Evolutionary conservation across 345 rosid genomes (phyloP).

Genomic region (Litchi chinensis): DNA sequence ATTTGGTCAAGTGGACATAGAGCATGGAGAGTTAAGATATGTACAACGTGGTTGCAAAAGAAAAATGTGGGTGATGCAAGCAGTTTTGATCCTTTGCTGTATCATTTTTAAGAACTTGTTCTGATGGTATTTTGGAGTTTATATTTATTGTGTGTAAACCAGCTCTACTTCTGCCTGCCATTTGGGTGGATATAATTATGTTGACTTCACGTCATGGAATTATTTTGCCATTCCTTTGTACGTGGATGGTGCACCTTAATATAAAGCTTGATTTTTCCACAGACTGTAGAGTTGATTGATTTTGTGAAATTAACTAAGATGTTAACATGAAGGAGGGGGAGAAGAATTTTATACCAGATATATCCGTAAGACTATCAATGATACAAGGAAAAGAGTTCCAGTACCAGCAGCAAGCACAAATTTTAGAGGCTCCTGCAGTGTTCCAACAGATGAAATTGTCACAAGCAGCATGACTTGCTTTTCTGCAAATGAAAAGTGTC

Average conservation of each 20-base stretch:
- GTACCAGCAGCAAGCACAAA: conserved; percentile 90
- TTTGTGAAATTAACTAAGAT: conserved; percentile 1
- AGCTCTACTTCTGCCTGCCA: background rate
- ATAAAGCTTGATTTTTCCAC: background rate
- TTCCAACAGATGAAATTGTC: conserved; percentile 7
- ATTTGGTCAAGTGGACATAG: background rate
- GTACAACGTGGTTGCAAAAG: background rate
- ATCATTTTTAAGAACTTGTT: background rate
- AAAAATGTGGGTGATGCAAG: background rate
- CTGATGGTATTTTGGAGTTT: background rate
- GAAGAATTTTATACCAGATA: conserved; percentile 61
- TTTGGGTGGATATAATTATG: background rate
- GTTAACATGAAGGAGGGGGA: background rate
- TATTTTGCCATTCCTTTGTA: background rate
- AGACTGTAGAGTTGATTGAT: background rate
- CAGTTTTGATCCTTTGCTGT: background rate
- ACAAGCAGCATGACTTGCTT: background rate
- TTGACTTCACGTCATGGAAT: background rate
- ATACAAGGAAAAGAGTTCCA: conserved; percentile 84
- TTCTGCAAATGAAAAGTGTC: background rate
- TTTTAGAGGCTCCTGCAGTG: conserved; percentile 80
- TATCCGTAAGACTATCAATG: conserved; percentile 77
- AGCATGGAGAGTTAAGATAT: background rate
- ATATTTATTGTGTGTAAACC: background rate
- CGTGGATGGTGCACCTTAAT: background rate